A percentile compares a stretch with the other conserved stretches of the same genome.
Conservation (phyloP, 2,329 filamentous ascomycete species). For the Xylaria sp. region DNA sequence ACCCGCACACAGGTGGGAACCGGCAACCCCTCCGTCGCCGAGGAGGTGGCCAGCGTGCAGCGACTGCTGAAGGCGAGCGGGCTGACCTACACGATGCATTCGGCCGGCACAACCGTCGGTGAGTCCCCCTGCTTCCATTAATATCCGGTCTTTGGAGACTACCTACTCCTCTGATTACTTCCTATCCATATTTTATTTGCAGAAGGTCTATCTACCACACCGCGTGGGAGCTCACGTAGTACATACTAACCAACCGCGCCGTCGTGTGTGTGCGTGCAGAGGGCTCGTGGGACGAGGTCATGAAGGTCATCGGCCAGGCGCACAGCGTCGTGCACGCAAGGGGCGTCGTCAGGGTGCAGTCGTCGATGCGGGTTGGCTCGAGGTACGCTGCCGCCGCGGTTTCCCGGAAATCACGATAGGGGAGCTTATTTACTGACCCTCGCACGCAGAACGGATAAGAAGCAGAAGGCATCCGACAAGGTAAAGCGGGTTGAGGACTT, state of each 20-base stretch:
- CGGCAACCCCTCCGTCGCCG: conserved; percentile 71
- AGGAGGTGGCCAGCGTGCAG: conserved; percentile 88
- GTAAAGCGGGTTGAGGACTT: conserved; percentile 63
- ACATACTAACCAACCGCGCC: too few species aligned
- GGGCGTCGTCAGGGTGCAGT: conserved; percentile 83
- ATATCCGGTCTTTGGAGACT: too few species aligned
- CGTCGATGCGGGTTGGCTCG: conserved; percentile 82
- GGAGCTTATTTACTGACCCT: neutral
- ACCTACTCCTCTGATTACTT: too few species aligned
- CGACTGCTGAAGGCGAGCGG: conserved; percentile 79
- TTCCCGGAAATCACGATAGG: neutral
- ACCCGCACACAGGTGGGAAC: conserved; percentile 69
- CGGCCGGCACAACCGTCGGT: conserved; percentile 91
- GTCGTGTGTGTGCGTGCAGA: conserved; percentile 54
- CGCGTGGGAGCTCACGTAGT: too few species aligned
- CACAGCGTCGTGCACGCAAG: conserved; percentile 76
- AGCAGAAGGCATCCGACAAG: conserved; percentile 79
- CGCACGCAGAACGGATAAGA: conserved; percentile 74
- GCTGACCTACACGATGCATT: conserved; percentile 86
- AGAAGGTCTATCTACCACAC: neutral
- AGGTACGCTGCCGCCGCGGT: conserved; percentile 53
- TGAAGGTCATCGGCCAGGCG: conserved; percentile 82
- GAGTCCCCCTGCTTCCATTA: conserved; percentile 40
- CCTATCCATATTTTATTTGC: too few species aligned
- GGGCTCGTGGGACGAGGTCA: conserved; percentile 87